phyloP scores from a whole-genome alignment of 2,329 filamentous ascomycete species.

The Daldinia sp. region DNA sequence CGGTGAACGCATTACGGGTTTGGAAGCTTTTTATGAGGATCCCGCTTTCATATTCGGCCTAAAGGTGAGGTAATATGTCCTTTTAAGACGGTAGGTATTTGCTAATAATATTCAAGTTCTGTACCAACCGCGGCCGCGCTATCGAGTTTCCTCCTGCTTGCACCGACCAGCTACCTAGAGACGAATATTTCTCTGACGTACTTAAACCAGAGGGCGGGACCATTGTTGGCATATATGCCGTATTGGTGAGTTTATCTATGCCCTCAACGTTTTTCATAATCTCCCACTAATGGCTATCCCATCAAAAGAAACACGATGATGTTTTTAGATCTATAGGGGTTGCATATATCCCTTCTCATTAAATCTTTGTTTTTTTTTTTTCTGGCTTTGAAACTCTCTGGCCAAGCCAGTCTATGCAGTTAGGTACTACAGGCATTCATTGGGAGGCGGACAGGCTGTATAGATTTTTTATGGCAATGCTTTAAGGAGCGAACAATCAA shows the following conservation, averaged over 20 bases:
- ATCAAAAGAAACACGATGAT: neutral
- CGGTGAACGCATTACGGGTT: neutral
- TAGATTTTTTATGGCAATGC: no score
- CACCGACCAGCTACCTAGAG: neutral
- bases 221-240: conserved; percentile 1
- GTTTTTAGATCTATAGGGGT: neutral
- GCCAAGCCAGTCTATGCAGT: no score
- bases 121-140: neutral
- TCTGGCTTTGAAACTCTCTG: no score
- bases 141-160: neutral
- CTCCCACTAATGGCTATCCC: neutral
- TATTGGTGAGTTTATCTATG: neutral
- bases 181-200: neutral
- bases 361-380: no score
- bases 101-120: neutral
- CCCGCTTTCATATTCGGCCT: neutral
- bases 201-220: neutral
- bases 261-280: neutral
- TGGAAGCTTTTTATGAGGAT: conserved; percentile 1
- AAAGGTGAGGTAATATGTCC: neutral
- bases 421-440: no score
- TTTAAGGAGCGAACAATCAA: no score
- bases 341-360: neutral
- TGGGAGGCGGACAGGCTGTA: no score
- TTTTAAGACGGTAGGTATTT: neutral